phyloP scores from a whole-genome alignment of 2,329 filamentous ascomycete genomes.

The Beauveria scarabaeidicola region DNA sequence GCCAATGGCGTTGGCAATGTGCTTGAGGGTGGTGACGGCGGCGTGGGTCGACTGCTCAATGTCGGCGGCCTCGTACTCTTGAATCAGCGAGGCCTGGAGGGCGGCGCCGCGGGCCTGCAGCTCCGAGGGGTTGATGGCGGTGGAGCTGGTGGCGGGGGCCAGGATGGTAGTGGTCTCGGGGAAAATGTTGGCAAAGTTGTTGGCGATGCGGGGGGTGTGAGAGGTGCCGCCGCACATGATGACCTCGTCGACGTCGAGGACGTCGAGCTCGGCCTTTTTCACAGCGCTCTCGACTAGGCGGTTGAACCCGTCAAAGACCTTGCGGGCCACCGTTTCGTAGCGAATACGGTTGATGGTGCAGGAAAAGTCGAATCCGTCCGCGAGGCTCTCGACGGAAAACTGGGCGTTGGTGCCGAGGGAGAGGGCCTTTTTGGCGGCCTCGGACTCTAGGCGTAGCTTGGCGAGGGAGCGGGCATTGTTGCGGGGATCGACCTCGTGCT shows the following conservation, averaged over 20 bases:
- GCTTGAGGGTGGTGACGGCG: slow-evolving; percentile 86
- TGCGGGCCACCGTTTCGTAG: slow-evolving; percentile 81
- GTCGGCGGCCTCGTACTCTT: slow-evolving; percentile 88
- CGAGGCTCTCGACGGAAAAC: slow-evolving; percentile 87
- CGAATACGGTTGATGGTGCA: slow-evolving; percentile 87
- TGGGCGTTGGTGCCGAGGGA: slow-evolving; percentile 80
- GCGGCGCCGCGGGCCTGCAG: slow-evolving; percentile 82
- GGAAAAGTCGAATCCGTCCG: slow-evolving; percentile 83
- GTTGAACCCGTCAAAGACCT: slow-evolving; percentile 83
- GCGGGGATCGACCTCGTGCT: slow-evolving; percentile 82
- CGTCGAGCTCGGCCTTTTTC: slow-evolving; percentile 85
- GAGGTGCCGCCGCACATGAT: slow-evolving; percentile 87
- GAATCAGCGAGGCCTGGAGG: slow-evolving; percentile 87
- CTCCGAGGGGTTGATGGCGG: slow-evolving; percentile 89
- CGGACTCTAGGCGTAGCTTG: slow-evolving; percentile 86
- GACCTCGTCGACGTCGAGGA: slow-evolving; percentile 89
- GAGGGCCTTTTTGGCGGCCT: slow-evolving; percentile 85
- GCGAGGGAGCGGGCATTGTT: slow-evolving; percentile 73
- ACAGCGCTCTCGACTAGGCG: slow-evolving; percentile 75
- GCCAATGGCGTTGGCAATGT: slow-evolving; percentile 82
- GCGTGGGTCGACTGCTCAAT: slow-evolving; percentile 95
- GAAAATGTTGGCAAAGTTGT: slow-evolving; percentile 73
- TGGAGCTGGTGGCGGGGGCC: slow-evolving; percentile 69
- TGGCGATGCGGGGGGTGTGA: slow-evolving; percentile 87
- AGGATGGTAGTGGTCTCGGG: slow-evolving; percentile 68